Percentiles rank a stretch among this genome's conserved stretches.
These are phyloP conservation scores for Vaccinium macrocarpon DNA, from an alignment of 148 eudicot genomes.

Conservation along the genomic window DNA sequence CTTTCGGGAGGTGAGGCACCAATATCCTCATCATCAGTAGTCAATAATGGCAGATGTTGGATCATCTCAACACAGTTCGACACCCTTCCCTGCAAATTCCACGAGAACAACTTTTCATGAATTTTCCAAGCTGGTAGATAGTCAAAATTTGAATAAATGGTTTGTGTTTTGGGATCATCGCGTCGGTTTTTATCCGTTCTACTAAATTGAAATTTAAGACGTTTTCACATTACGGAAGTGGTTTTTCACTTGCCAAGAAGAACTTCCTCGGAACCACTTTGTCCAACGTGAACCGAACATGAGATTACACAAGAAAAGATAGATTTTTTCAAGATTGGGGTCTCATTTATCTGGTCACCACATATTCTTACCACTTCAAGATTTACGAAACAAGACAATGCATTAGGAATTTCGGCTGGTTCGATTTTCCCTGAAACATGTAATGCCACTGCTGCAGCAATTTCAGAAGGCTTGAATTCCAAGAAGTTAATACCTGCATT, in stretches of 20 bases:
- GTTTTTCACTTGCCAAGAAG: not conserved
- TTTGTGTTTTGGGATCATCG: not conserved
- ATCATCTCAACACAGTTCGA: slow-evolving; percentile 56
- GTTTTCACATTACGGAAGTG: not conserved
- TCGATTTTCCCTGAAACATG: slow-evolving; percentile 44
- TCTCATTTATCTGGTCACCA: slow-evolving; percentile 5
- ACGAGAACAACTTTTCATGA: not conserved
- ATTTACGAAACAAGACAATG: slow-evolving; percentile 38
- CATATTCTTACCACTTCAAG: slow-evolving; percentile 45
- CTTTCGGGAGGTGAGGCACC: slow-evolving; percentile 39
- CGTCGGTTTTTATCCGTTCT: not conserved
- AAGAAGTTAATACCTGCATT: slow-evolving; percentile 78
- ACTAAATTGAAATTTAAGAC: not conserved
- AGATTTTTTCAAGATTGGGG: not conserved
- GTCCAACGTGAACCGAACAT: not conserved
- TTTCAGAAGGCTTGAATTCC: slow-evolving; percentile 74
- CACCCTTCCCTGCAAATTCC: slow-evolving; percentile 51
- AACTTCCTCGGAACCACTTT: not conserved
- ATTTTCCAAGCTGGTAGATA: not conserved
- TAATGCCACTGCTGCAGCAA: slow-evolving; percentile 67
- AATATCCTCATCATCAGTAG: slow-evolving; percentile 7
- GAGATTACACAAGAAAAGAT: not conserved
- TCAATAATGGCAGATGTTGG: slow-evolving; percentile 22
- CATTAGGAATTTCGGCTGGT: slow-evolving; percentile 39
- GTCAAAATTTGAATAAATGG: not conserved